A percentile compares a stretch with the other conserved stretches of the same genome.
These are phyloP conservation scores for Mycena sp. DNA, from an alignment of 1,284 basidiomycete species.

Conservation along the genomic window DNA sequence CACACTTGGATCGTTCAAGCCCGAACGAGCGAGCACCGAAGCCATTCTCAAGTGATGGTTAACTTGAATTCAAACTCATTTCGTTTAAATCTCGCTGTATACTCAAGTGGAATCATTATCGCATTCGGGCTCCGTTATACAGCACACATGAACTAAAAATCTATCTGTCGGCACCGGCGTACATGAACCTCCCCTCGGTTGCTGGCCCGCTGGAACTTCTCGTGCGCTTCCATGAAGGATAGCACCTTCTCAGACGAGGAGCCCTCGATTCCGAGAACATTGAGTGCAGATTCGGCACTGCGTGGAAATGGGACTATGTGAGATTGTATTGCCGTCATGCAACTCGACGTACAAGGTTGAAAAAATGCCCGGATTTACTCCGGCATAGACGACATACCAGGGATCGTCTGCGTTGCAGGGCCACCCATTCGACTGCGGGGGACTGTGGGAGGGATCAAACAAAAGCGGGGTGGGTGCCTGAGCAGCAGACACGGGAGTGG, in stretches of 20 bases:
- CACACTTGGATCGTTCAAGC: too few relatives aligned
- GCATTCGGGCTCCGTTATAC: too few relatives aligned
- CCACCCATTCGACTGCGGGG: too few relatives aligned
- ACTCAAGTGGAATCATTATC: too few relatives aligned
- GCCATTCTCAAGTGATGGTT: too few relatives aligned
- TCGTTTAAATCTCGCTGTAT: too few relatives aligned
- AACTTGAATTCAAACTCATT: too few relatives aligned
- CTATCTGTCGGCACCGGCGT: too few relatives aligned
- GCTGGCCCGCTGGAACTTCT: background rate
- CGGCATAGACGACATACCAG: slow-evolving; percentile 25
- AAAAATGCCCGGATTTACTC: slow-evolving; percentile 25
- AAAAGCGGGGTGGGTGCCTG: background rate
- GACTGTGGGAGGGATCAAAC: background rate
- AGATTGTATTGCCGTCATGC: too few relatives aligned
- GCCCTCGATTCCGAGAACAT: slow-evolving; percentile 12
- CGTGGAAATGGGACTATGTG: background rate
- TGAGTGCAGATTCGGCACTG: slow-evolving; percentile 23
- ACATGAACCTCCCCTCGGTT: background rate
- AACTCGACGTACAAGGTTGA: background rate
- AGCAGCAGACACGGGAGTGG: background rate
- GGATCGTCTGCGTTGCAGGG: background rate
- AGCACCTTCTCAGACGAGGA: background rate
- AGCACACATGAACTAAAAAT: too few relatives aligned
- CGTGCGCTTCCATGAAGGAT: background rate
- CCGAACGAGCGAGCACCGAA: too few relatives aligned